Base-by-base conservation (phyloP, 257 asterid species). In the Petunia axillaris region DNA sequence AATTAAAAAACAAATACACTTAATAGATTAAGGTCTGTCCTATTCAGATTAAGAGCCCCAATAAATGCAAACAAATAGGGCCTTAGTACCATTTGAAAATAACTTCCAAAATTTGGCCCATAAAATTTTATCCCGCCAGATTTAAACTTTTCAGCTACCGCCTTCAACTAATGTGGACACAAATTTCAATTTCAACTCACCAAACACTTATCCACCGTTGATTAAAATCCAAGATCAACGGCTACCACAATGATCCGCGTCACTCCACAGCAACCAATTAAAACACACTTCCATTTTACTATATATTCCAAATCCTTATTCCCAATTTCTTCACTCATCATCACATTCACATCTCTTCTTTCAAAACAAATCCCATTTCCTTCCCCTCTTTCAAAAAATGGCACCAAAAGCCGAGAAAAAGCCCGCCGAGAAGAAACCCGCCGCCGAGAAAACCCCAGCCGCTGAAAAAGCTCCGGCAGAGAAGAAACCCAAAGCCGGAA, bases 341-440 rank as follows among this genome's bases (percentile, higher is more conserved):
- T 35, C 6, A 0, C 1, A 62, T 6, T 25, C n/a, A 36, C 58
- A 44, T n/a, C n/a, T 46, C 35, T 25, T 44, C 36, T 46, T 25
- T 4, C 3, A 11, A 36, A 7, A 0, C 59, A 2, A 15, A 3
- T 15, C 10, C 41, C 60, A 25, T 48, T 16, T 9, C 2, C 39
- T 6, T 1, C 9, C 6, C 4, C n/a, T 46, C 81, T 76, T 2
- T 8, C 14, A 4, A 7, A 6, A 65, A 74, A 83, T 83, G 85
- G 83, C 85, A n/a, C 85, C 85, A 13, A 83, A 83, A 59, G 82
- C 70, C 4, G 85, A 83, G 10, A 83, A 81, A 35, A 81, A 81
- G 39, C 84, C 76, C 11, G 84, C 80, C 0, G 80, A 75, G 75
- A 81, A 78, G 63, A 82, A 70, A 8, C 82, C 80, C 0, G 85